A percentile compares a stretch with the other conserved stretches of the same genome.
These are phyloP conservation scores for Lindgomyces ingoldianus DNA, from an alignment of 495 filamentous ascomycete species.

Conservation along the genomic window DNA sequence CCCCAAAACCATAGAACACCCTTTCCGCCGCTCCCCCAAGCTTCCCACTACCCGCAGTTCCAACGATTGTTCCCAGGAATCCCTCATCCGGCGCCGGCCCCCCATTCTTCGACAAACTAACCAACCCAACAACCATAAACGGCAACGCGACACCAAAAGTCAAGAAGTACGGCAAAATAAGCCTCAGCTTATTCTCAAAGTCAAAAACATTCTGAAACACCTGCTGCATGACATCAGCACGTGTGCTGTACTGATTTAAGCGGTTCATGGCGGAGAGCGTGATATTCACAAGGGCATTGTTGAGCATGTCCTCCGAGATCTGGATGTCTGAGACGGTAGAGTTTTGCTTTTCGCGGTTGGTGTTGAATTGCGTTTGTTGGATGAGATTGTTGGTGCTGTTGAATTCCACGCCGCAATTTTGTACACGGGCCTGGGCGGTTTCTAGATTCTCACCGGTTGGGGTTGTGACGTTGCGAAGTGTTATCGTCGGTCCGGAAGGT, in stretches of 20 bases:
- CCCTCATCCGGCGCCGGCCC: too few species aligned
- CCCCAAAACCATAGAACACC: too few species aligned
- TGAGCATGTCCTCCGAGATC: not conserved
- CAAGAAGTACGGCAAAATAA: not conserved
- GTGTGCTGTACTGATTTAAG: not conserved
- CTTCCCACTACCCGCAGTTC: too few species aligned
- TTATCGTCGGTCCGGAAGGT: too few species aligned
- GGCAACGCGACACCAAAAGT: not conserved
- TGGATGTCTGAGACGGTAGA: not conserved
- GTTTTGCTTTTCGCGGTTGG: not conserved
- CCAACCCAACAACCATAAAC: not conserved
- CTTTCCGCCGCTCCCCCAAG: too few species aligned
- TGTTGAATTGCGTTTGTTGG: too few species aligned
- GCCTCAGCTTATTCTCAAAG: not conserved
- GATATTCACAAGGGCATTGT: not conserved
- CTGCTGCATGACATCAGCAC: not conserved
- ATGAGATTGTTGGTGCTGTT: too few species aligned
- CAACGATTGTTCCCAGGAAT: too few species aligned
- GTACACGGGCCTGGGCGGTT: too few species aligned
- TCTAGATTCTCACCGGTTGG: too few species aligned
- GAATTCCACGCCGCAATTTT: too few species aligned
- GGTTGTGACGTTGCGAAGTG: too few species aligned
- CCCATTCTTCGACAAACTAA: not conserved
- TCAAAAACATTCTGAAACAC: not conserved
- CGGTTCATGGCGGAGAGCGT: not conserved